Base-by-base conservation (phyloP, 306 rosid genomes). In the Quercus glauca region DNA sequence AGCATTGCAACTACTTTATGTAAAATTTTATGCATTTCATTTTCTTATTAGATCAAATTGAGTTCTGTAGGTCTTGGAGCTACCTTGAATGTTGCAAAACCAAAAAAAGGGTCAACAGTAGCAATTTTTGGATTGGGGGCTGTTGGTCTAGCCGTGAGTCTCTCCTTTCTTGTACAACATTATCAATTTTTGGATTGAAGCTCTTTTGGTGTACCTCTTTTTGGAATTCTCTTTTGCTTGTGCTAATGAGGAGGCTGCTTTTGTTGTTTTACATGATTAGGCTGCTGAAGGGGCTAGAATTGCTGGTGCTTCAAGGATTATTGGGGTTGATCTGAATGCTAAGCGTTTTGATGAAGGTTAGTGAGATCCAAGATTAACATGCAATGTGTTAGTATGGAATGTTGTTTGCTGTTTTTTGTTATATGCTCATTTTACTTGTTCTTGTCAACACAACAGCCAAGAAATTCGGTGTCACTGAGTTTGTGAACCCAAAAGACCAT, bases 201-300 rank as follows among this genome's bases (percentile, higher is more conserved):
- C 15, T 45, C 53, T 45, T 45, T 11, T 45, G 53, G 53, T 55
- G 51, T 64, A n/a, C 5, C 19, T 11, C 49, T 49, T 49, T 49
- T 12, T 6, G 80, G 41, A 59, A 69, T 43, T 18, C n/a, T 56
- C 4, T 21, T 37, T 58, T 71, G 58, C 2, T 10, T 69, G 61
- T 56, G 21, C 5, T 61, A 14, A 55, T 73, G 72, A 49, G 53
- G 15, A 49, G 53, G 4, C 4, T 49, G 53, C 4, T 49, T 49
- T 37, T 37, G 43, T 37, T 37, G 43, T 49, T 49, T 49, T 12
- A 49, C 53, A 49, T 49, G 72, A 45, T 33, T 71, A 91, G 93
- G 97, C 93, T 78, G 92, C 92, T 45, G 95, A 93, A 91, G 98
- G 98, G 14, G 98, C 97, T 41, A 88, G 98, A 77, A 76, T 93